These are phyloP conservation scores for Macrotyloma uniflorum DNA, from an alignment of 306 rosid species.

Conservation along the genomic window DNA sequence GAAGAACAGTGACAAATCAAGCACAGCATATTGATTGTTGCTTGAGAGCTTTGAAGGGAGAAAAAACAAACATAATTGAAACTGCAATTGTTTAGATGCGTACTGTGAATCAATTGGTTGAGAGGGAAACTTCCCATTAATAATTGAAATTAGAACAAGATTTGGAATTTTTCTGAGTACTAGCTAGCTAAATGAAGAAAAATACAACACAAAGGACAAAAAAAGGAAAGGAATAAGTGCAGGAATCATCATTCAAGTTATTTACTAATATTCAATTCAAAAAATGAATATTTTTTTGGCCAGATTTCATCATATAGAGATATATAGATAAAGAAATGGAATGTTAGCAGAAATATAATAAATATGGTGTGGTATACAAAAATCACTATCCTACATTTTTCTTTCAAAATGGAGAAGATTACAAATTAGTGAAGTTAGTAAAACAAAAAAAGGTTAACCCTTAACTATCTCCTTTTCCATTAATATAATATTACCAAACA, in stretches of 20 bases:
- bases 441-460: not conserved
- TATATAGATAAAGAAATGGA: too few relatives aligned
- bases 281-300: not conserved
- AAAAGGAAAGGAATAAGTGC: not conserved
- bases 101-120: not conserved
- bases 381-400: not conserved
- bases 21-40: not conserved
- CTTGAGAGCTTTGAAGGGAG: not conserved
- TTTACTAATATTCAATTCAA: not conserved
- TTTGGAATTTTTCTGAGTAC: not conserved
- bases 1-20: not conserved
- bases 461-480: not conserved
- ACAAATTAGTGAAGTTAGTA: not conserved
- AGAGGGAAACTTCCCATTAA: not conserved
- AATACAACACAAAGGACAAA: not conserved
- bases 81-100: not conserved
- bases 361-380: not conserved
- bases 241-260: not conserved
- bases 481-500: not conserved
- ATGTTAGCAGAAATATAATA: not conserved
- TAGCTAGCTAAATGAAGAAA: not conserved
- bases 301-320: not conserved
- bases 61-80: not conserved
- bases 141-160: not conserved
- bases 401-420: not conserved